Evolutionary conservation across 257 asterid species (phyloP).

Genomic region (Solanum ossicruentum): DNA sequence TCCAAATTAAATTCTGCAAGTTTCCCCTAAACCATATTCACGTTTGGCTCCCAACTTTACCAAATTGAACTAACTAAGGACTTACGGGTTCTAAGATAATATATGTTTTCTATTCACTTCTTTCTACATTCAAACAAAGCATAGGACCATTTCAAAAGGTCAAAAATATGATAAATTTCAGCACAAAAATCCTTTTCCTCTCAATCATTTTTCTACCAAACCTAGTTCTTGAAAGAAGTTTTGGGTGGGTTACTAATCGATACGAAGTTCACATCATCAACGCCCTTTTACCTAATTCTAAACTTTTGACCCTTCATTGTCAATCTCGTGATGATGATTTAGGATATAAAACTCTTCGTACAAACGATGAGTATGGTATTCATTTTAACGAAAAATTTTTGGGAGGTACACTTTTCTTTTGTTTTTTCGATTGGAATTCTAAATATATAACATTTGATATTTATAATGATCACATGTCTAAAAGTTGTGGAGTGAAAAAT

Average conservation of each 20-base stretch:
- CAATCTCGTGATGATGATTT: not conserved
- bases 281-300: not conserved
- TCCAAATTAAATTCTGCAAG: too few species aligned
- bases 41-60: too few species aligned
- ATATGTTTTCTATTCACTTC: not conserved
- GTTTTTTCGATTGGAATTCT: not conserved
- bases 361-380: not conserved
- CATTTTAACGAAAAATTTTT: not conserved
- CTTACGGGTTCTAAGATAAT: too few species aligned
- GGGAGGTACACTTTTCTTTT: not conserved
- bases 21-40: too few species aligned
- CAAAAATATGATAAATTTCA: not conserved
- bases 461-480: not conserved
- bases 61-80: too few species aligned
- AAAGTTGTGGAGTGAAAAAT: not conserved
- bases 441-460: not conserved
- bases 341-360: not conserved
- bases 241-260: not conserved
- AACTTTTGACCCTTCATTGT: not conserved
- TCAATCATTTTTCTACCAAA: not conserved
- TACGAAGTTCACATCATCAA: not conserved
- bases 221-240: not conserved
- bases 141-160: not conserved
- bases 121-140: not conserved
- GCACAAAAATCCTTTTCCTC: not conserved